Evolutionary conservation across 352 stramenopile genomes (phyloP), one percentile per base, ranked within the genome.

Genomic region (Phytophthora sp.): DNA sequence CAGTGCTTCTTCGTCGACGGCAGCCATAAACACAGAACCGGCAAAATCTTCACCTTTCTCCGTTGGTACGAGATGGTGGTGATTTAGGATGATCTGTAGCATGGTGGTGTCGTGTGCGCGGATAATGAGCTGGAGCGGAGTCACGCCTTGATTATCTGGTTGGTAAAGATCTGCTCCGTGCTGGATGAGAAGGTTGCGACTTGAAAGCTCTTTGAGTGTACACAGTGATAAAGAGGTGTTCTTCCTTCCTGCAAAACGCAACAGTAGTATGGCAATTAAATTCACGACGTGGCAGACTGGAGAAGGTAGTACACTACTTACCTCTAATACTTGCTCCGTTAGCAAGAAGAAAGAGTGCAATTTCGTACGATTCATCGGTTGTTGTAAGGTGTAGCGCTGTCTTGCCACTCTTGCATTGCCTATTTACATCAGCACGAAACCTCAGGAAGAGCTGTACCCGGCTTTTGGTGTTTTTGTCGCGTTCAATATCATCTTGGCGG

Each of bases 51-150:
- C 41, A 10, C 62, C 45, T 1, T 56, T 30, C 4, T 13, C 35
- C 5, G 51, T 62, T 5, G 39, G 27, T 5, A 70, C 62, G 17
- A 64, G 18, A 18, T 54, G 37, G 27, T 61, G 48, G 8, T 65
- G 62, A 35, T 65, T 70, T 1, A 70, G 41, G 7, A 70, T 21
- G 32, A 70, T 39, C 41, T 70, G 62, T 17, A 70, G 42, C 32
- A 56, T 54, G 31, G 31, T 21, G 2, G 56, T 20, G 21, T 65
- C 32, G 12, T 54, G 38, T 12, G 30, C 32, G 24, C 9, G 32
- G 46, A 62, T 30, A 27, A 58, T 30, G 11, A 62, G 28, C 7
- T 46, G 39, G 0, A 70, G 34, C 8, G 54, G 54, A 11, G 62
- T 57, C 11, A 50, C 48, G 10, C 62, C 54, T 7, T 46, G 24